Evolutionary conservation across 495 filamentous ascomycete species (phyloP).

Genomic region (Xylaria venustula): DNA sequence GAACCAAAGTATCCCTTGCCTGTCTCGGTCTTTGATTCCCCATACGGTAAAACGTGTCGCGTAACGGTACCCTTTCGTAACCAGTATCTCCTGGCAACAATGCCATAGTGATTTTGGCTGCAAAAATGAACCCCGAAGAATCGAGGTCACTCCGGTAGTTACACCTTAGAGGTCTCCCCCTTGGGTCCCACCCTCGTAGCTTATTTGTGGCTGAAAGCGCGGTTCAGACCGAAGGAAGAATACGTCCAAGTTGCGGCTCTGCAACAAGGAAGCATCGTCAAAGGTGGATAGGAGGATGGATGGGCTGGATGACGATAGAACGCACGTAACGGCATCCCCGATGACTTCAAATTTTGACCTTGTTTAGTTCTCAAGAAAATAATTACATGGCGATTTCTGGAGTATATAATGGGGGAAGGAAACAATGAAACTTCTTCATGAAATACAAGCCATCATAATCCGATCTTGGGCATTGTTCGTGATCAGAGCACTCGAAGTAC

Average conservation of each 20-base stretch:
- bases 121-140: background rate
- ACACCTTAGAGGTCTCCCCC: background rate
- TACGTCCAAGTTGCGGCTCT: conserved; percentile 2
- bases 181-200: background rate
- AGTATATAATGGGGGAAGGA: background rate
- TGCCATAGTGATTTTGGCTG: no score
- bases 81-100: no score
- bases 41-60: no score
- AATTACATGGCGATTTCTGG: background rate
- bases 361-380: background rate
- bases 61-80: no score
- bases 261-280: background rate
- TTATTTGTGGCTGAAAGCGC: no score
- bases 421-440: no score
- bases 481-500: no score
- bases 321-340: background rate
- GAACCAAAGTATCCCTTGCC: background rate
- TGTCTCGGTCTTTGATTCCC: background rate
- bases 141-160: background rate
- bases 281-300: background rate
- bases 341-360: background rate
- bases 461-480: no score
- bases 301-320: background rate
- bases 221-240: background rate
- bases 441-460: no score